Conservation (phyloP, 495 filamentous ascomycete species). For the Lasiosphaeria hispida region DNA sequence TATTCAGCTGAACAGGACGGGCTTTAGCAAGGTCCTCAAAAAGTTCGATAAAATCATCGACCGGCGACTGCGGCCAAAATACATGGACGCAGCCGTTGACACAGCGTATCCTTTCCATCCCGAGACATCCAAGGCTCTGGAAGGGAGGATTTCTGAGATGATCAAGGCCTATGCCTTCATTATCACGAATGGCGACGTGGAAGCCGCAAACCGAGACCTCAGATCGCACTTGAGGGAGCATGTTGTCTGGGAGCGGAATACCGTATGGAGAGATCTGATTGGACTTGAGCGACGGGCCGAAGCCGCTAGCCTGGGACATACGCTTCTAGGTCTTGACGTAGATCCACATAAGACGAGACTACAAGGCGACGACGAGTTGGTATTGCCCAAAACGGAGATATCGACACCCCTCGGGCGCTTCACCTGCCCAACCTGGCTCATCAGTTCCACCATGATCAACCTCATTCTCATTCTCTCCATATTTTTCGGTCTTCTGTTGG, state of each 20-base stretch:
- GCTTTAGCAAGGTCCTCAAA: conserved; percentile 93
- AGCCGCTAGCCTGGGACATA: conserved; percentile 85
- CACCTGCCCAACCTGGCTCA: conserved; percentile 73
- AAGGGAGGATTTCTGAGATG: conserved; percentile 66
- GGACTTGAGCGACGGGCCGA: conserved; percentile 95
- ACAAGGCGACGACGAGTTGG: conserved; percentile 74
- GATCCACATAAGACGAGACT: conserved; percentile 68
- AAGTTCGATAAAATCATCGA: conserved; percentile 98
- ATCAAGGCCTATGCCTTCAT: conserved; percentile 78
- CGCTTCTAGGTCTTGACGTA: conserved; percentile 71
- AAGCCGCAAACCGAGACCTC: conserved; percentile 75
- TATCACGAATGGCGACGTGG: conserved; percentile 74
- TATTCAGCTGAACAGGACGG: conserved; percentile 92
- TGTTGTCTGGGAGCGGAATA: conserved; percentile 98
- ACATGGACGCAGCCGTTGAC: conserved; percentile 70
- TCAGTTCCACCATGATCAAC: conserved; percentile 74
- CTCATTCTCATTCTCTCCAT: conserved; percentile 67
- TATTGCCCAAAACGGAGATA: conserved; percentile 60
- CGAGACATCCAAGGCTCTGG: conserved; percentile 64
- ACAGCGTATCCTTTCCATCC: conserved; percentile 72
- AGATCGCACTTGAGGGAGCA: conserved; percentile 92
- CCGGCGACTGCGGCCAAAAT: conserved; percentile 68
- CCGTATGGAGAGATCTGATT: conserved; percentile 98
- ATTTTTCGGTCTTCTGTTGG: conserved; percentile 67
- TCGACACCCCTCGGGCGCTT: conserved; percentile 78